Evolutionary conservation across 1,284 basidiomycete species (phyloP).

Genomic region (Tilletia caries): DNA sequence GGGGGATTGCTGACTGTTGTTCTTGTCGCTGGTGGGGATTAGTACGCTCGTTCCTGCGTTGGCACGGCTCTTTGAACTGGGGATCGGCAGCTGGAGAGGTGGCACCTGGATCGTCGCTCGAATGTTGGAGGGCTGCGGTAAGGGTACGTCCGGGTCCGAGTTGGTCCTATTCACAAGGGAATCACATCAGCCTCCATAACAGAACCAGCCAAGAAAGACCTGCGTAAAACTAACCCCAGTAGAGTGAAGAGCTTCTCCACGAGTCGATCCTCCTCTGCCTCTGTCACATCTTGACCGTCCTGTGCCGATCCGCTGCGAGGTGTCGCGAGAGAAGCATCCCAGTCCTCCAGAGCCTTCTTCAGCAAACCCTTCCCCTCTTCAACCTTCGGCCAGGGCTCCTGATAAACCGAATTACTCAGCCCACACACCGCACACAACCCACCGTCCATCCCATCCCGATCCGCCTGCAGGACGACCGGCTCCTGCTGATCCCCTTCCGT

Average conservation of each 20-base stretch:
- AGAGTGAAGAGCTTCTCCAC: conserved; percentile 25
- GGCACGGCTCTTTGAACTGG: background rate
- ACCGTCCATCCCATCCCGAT: background rate
- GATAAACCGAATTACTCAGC: conserved; percentile 17
- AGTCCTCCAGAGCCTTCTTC: background rate
- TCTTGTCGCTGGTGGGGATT: background rate
- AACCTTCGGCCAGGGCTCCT: conserved; percentile 18
- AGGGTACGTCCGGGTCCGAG: conserved; percentile 18
- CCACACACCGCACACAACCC: conserved; percentile 5
- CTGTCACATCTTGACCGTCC: background rate
- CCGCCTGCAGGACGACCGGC: background rate
- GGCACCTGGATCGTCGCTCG: conserved; percentile 28
- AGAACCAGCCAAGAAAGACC: no score
- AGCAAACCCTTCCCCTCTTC: background rate
- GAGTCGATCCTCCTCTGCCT: conserved; percentile 14
- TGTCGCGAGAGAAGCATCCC: background rate
- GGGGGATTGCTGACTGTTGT: background rate
- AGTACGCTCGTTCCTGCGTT: background rate
- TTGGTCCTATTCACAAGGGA: background rate
- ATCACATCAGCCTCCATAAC: no score
- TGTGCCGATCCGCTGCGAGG: no score
- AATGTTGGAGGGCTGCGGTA: conserved; percentile 20
- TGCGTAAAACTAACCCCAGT: conserved; percentile 19
- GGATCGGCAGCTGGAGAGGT: conserved; percentile 17
- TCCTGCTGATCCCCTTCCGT: background rate